Conservation (phyloP, 2,329 filamentous ascomycete genomes). For the Metarhizium guizhouense region DNA sequence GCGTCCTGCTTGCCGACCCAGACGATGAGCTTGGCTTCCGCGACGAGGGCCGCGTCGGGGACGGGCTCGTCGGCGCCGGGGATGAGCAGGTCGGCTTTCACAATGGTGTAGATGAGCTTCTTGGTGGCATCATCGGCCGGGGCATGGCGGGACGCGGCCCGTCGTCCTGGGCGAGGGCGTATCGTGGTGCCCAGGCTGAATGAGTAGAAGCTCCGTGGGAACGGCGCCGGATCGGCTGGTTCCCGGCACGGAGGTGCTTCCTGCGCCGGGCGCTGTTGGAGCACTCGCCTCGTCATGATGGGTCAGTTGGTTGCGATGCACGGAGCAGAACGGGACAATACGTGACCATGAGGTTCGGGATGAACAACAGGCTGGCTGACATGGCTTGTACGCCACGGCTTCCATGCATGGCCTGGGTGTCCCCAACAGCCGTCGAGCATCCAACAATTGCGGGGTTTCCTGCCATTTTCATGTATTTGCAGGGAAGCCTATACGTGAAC, state of each 20-base stretch:
- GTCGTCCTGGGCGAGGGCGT: not conserved
- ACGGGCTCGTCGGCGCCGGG: slow-evolving; percentile 26
- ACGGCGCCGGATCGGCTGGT: not conserved
- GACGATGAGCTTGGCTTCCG: slow-evolving; percentile 25
- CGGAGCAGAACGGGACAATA: no score
- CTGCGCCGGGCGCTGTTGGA: not conserved
- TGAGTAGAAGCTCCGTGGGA: not conserved
- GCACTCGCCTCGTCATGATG: not conserved
- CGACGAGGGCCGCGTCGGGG: slow-evolving; percentile 23
- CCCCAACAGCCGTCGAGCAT: no score
- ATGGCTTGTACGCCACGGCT: no score
- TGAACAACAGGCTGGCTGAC: no score
- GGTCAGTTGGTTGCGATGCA: no score
- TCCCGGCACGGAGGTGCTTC: not conserved
- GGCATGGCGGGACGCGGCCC: not conserved
- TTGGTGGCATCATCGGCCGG: slow-evolving; percentile 6
- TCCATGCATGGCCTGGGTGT: no score
- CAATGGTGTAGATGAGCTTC: slow-evolving; percentile 23
- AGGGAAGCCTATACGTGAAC: no score
- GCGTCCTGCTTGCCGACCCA: slow-evolving; percentile 24
- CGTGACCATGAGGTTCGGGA: no score
- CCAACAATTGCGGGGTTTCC: no score
- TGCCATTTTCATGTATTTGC: no score
- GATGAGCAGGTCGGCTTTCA: slow-evolving; percentile 24
- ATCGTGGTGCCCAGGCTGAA: not conserved